Base-by-base conservation (phyloP, 805 yeast species). In the Yamadazyma paraphyllophila region DNA sequence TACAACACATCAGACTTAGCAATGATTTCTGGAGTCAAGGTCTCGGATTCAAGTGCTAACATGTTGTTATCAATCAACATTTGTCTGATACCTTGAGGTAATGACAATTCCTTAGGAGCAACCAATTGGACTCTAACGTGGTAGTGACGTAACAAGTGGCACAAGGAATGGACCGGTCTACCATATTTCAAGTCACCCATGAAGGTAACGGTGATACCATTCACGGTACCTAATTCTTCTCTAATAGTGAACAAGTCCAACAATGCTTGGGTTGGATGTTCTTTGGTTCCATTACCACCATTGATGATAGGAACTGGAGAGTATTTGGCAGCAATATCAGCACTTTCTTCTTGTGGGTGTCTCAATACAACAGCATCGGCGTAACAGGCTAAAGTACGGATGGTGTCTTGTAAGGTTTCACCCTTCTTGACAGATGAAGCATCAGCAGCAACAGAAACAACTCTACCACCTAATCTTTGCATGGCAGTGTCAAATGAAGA, bases 401-500 rank as follows among this genome's bases (percentile, higher is more conserved):
- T 82, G 33, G 99, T 94, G 65, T 94, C 99, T 72, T 92, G 97
- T 62, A 94, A 77, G 37, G 97, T 87, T 77, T 94, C 99, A 56
- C 99, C 99, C 78, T 94, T 94, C 75, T 89, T 88, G 41, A 91
- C 97, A 17, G 97, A 88, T n/a, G 98, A 91, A 29, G 90, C 78
- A 53, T 80, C 82, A 49, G 94, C 86, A 51, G 87, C 78, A 53
- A 94, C 86, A 45, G 95, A 80, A 55, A 95, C 87, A 56, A 90
- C 96, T 69, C 96, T 82, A 63, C 99, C 99, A 67, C 99, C 99
- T 59, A 94, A 78, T 74, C 99, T 87, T 77, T 94, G 98, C 99
- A 94, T 94, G 49, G 99, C 99, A 58, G 97, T 97, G 66, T 94
- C 96, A 65, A 95, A 95, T 1, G 98, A 94, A 16, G 97, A 83